phyloP scores from a whole-genome alignment of 805 yeast species.

The Monosporozyma yasuniensis region DNA sequence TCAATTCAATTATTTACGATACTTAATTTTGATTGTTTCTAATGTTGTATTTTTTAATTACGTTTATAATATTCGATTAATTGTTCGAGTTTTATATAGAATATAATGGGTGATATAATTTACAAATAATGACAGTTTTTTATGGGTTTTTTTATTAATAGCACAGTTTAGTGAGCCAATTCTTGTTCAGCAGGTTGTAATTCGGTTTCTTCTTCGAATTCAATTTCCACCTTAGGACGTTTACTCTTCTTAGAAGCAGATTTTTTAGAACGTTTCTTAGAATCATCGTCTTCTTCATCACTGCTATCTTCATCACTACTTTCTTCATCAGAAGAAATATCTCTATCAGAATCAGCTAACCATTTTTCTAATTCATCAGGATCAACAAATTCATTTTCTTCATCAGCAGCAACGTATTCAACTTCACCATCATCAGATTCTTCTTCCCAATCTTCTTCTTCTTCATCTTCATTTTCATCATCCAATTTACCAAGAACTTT shows the following conservation, averaged over 20 bases:
- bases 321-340: constrained; percentile 21
- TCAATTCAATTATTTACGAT: too few relatives aligned
- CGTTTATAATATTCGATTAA: not conserved
- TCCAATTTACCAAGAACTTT: constrained; percentile 81
- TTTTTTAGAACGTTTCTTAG: constrained; percentile 33
- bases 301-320: constrained; percentile 24
- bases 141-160: not conserved
- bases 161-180: constrained; percentile 13
- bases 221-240: constrained; percentile 72
- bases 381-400: constrained; percentile 82
- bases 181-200: constrained; percentile 30
- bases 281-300: constrained; percentile 33
- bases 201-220: constrained; percentile 61
- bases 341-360: constrained; percentile 49
- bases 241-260: constrained; percentile 35
- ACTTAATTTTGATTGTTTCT: too few relatives aligned
- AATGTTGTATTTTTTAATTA: not conserved
- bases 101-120: not conserved
- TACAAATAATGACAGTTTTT: constrained; percentile 1
- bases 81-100: not conserved
- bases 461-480: constrained; percentile 43
- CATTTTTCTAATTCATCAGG: constrained; percentile 89
- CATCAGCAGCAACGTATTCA: constrained; percentile 85
- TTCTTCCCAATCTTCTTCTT: constrained; percentile 41
- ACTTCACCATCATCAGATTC: constrained; percentile 64